Conservation (phyloP, 345 rosid species). For the Limnanthes douglasii region DNA sequence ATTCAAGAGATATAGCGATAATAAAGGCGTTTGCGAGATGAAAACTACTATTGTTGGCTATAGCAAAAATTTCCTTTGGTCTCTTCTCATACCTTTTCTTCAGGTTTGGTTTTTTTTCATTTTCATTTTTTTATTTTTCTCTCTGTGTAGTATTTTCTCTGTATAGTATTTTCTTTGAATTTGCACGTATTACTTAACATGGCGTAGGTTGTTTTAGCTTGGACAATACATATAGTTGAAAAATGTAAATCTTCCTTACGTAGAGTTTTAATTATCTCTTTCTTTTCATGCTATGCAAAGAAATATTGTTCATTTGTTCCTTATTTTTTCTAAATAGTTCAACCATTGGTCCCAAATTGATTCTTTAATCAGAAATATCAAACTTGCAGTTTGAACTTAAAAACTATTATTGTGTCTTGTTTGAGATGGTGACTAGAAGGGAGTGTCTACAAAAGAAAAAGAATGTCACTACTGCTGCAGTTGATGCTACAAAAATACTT, state of each 20-base stretch:
- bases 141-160: neutral
- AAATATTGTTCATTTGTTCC: neutral
- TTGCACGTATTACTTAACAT: neutral
- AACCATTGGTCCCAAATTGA: too few relatives aligned
- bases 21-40: slow-evolving; percentile 26
- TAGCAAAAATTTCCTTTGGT: slow-evolving; percentile 47
- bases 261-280: too few relatives aligned
- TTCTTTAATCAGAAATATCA: too few relatives aligned
- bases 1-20: slow-evolving; percentile 23
- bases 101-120: slow-evolving; percentile 22
- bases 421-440: slow-evolving; percentile 90
- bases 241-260: too few relatives aligned
- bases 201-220: slow-evolving; percentile 57
- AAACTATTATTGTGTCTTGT: slow-evolving; percentile 68
- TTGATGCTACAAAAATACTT: too few relatives aligned
- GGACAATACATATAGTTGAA: slow-evolving; percentile 60
- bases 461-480: slow-evolving; percentile 23
- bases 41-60: slow-evolving; percentile 58
- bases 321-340: slow-evolving; percentile 37
- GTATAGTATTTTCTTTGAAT: neutral
- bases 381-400: slow-evolving; percentile 77
- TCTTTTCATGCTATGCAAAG: slow-evolving; percentile 4
- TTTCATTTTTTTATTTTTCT: neutral
- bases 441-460: slow-evolving; percentile 56
- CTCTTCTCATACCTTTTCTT: slow-evolving; percentile 39